phyloP scores from a whole-genome alignment of 2,329 filamentous ascomycete species.

The Pseudogymnoascus sp. region DNA sequence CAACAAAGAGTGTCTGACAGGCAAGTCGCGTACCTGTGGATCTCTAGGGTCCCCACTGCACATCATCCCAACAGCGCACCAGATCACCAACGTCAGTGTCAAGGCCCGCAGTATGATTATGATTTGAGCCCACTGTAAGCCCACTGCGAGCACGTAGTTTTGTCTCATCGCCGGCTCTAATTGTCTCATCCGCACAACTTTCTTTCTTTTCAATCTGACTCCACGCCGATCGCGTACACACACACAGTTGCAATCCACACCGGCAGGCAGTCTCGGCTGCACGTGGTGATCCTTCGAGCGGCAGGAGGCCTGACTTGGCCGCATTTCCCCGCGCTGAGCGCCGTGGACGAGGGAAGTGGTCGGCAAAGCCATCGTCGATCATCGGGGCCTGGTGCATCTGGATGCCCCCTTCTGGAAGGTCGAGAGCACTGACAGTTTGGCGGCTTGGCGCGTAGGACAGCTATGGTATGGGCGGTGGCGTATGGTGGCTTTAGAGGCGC shows the following conservation, averaged over 20 bases:
- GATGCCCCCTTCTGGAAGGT: slow-evolving; percentile 2
- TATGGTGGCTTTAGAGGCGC: background rate
- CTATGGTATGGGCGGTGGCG: background rate
- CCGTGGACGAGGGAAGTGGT: background rate
- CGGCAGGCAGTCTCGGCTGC: background rate
- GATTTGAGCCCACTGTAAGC: background rate
- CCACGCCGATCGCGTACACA: background rate
- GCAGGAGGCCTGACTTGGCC: background rate
- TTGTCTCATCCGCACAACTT: background rate
- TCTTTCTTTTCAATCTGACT: background rate
- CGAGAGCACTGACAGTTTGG: background rate
- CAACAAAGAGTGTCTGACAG: background rate
- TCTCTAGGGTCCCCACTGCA: background rate
- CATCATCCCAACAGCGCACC: background rate
- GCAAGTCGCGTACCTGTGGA: background rate
- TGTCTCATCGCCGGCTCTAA: slow-evolving; percentile 2
- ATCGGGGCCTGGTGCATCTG: background rate
- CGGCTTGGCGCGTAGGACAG: background rate
- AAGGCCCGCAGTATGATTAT: background rate
- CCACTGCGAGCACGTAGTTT: background rate
- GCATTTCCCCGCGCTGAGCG: background rate
- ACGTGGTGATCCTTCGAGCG: background rate
- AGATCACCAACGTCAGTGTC: background rate
- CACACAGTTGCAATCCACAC: background rate
- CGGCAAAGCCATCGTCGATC: background rate